Conservation (phyloP, 2,329 filamentous ascomycete species). For the Camptophora hylomeconis region DNA sequence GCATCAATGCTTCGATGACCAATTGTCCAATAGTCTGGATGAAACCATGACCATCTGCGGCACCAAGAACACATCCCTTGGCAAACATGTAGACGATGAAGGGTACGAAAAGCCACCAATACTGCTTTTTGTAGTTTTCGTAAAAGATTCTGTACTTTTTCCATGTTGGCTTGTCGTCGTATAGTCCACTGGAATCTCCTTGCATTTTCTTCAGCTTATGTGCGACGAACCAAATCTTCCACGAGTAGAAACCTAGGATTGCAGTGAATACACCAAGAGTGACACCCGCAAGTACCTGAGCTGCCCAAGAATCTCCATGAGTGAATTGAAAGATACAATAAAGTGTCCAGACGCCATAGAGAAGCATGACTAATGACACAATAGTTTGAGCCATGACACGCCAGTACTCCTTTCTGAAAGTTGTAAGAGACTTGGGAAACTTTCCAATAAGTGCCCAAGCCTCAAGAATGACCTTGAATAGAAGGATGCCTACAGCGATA, state of each 20-base stretch:
- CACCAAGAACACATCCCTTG: constrained; percentile 76
- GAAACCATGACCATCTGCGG: constrained; percentile 72
- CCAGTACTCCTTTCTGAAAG: constrained; percentile 96
- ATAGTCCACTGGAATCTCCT: constrained; percentile 61
- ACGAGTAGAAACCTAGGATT: constrained; percentile 70
- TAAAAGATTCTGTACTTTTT: constrained; percentile 96
- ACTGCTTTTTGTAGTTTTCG: constrained; percentile 83
- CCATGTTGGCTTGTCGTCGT: constrained; percentile 83
- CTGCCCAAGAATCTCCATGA: constrained; percentile 85
- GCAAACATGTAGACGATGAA: constrained; percentile 80
- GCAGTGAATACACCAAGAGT: constrained; percentile 71
- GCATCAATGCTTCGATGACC: constrained; percentile 66
- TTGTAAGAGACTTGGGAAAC: constrained; percentile 65
- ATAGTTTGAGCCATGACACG: constrained; percentile 77
- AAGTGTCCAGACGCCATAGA: constrained; percentile 90
- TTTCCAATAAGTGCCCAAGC: constrained; percentile 78
- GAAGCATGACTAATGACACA: constrained; percentile 74
- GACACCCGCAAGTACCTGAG: constrained; percentile 67
- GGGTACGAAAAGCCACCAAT: constrained; percentile 96
- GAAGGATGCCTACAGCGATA: constrained; percentile 73
- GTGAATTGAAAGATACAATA: constrained; percentile 96
- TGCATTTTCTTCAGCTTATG: constrained; percentile 59
- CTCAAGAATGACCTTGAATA: constrained; percentile 86
- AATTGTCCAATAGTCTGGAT: constrained; percentile 69
- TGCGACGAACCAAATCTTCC: constrained; percentile 68